Evolutionary conservation across 805 yeast genomes (phyloP).

Genomic region (Saturnispora serradocipensis): DNA sequence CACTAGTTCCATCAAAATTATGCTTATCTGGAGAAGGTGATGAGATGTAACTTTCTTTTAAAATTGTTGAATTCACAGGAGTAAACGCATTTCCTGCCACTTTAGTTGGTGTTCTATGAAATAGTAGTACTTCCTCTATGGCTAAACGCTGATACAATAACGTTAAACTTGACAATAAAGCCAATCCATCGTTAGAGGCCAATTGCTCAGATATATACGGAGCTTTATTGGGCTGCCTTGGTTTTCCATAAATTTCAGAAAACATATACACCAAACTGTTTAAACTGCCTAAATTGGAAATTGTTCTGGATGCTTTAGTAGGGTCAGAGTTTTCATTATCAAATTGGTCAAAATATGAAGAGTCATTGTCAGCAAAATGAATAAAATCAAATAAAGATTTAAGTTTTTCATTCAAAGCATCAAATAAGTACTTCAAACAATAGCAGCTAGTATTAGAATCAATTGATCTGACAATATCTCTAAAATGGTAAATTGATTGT

Average conservation of each 20-base stretch:
- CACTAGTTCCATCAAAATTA: slow-evolving; percentile 38
- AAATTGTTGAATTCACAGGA: slow-evolving; percentile 28
- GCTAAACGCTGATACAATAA: slow-evolving; percentile 41
- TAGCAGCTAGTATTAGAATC: slow-evolving; percentile 47
- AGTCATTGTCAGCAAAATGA: slow-evolving; percentile 21
- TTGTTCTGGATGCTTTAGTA: slow-evolving; percentile 25
- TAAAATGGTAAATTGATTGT: slow-evolving; percentile 41
- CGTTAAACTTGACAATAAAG: slow-evolving; percentile 34
- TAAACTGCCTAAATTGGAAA: slow-evolving; percentile 30
- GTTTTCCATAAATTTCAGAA: slow-evolving; percentile 44
- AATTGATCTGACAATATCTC: slow-evolving; percentile 45
- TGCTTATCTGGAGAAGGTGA: slow-evolving; percentile 31
- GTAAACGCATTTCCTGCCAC: slow-evolving; percentile 34
- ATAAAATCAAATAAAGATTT: slow-evolving; percentile 20
- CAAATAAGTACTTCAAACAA: slow-evolving; percentile 27
- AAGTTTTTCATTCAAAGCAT: slow-evolving; percentile 12
- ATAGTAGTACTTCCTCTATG: slow-evolving; percentile 48
- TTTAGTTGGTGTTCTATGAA: slow-evolving; percentile 38
- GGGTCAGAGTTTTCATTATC: slow-evolving; percentile 20
- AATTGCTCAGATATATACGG: slow-evolving; percentile 33
- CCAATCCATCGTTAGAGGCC: slow-evolving; percentile 33
- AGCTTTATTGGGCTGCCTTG: slow-evolving; percentile 38
- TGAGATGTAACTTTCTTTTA: slow-evolving; percentile 34
- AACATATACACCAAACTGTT: slow-evolving; percentile 42
- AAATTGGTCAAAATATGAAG: slow-evolving; percentile 32